Base-by-base conservation (phyloP, 2,329 filamentous ascomycete genomes). In the Aspergillus pseudotamarii region DNA sequence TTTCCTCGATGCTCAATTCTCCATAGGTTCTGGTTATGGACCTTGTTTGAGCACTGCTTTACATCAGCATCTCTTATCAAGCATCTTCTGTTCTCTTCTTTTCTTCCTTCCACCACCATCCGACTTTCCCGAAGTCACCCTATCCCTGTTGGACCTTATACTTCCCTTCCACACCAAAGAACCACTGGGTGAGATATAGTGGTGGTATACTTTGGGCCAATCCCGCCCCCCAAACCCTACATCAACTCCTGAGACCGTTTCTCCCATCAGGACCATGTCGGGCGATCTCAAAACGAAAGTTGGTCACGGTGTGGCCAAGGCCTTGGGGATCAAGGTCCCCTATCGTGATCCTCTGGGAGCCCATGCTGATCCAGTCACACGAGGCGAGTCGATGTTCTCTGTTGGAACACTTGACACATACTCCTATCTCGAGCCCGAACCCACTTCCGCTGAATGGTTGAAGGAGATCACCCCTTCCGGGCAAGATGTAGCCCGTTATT, bases 391-490 rank as follows among this genome's bases (percentile, higher is more conserved):
- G 1, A 84, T 91, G 63, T 88, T 93, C 72, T 95, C 93, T 0
- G 83, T 87, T 41, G 85, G 86, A 50, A 92, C 89, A 1, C 86
- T 88, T 48, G 90, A 94, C 69, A 89, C 86, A 55, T 97, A 95
- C 69, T 89, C 86, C 58, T 98, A 96, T 74, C 84, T 95, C 60
- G 94, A 99, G 74, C 84, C 90, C 23, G 90, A 92, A 64, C 94
- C 95, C 0, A 91, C 88, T 4, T 86, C 88, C 0, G 72, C 78
- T 8, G 93, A 97, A 73, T 96, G 89, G 87, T 67, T 98, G 16
- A 73, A 76, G 6, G 85, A 89, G 2, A 78, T 91, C 21, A 73
- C 86, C 0, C 95, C 94, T 0, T 83, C 82, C 0, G 76, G 81
- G 9, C 67, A 75, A 1, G 84, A 91, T 41, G 59, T 89, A 4